These are phyloP conservation scores for Trametes meyenii DNA, from an alignment of 768 basidiomycete genomes.

Conservation along the genomic window DNA sequence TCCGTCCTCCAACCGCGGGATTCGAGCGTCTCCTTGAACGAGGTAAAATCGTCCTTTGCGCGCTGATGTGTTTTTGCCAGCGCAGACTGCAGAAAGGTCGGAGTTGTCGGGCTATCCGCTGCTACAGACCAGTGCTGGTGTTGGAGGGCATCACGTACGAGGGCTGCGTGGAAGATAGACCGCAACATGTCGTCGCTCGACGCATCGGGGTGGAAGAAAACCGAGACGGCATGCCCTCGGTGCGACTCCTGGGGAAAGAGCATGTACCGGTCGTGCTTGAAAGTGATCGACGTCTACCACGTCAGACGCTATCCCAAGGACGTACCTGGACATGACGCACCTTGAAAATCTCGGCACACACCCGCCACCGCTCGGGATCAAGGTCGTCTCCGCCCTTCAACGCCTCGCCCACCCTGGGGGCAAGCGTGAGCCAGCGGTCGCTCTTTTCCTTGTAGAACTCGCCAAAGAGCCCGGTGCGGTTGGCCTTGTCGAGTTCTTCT, in stretches of 20 bases:
- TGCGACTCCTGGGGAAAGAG: constrained; percentile 24
- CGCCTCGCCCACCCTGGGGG: constrained; percentile 29
- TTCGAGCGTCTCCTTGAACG: constrained; percentile 26
- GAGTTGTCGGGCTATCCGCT: not conserved
- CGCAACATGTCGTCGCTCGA: constrained; percentile 30
- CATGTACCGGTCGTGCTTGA: constrained; percentile 31
- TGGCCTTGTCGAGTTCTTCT: constrained; percentile 20
- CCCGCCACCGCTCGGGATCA: constrained; percentile 26
- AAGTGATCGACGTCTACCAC: not conserved
- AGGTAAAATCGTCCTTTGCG: constrained; percentile 19
- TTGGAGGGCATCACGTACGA: constrained; percentile 9
- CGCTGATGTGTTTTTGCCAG: constrained; percentile 20
- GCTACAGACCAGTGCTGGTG: not conserved
- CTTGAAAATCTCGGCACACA: constrained; percentile 27
- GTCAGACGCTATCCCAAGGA: not conserved
- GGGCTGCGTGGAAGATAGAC: constrained; percentile 31
- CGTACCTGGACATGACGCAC: constrained; percentile 19
- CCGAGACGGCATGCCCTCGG: constrained; percentile 14
- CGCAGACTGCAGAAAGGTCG: constrained; percentile 5
- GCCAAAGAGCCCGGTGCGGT: constrained; percentile 29
- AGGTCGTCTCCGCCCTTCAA: constrained; percentile 16
- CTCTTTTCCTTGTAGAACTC: constrained; percentile 31
- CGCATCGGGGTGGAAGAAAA: constrained; percentile 31
- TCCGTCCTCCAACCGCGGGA: constrained; percentile 31
- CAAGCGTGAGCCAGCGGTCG: constrained; percentile 26